Base-by-base conservation (phyloP, 2,329 filamentous ascomycete genomes). In the Rhynchosporium agropyri region DNA sequence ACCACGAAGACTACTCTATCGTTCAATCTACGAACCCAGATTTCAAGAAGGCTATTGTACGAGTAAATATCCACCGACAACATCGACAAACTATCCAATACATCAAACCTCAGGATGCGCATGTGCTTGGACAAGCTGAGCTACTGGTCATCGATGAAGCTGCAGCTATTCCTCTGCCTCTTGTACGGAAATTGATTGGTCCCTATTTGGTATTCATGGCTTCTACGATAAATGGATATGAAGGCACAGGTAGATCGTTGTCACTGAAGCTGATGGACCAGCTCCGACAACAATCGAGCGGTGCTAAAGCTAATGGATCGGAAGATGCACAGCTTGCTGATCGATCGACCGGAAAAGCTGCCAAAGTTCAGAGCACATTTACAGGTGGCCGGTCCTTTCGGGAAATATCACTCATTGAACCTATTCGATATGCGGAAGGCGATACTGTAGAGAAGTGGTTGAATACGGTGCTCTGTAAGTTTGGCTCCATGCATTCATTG, bases 181-280 rank as follows among this genome's bases (percentile, higher is more conserved):
- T 98, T 2, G 95, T 99, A 7, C 85, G 89, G 70, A 97, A 97
- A 78, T 82, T 99, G 46, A 93, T 99, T 86, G 95, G 95, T 0
- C 94, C 94, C 13, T 99, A 99, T 76, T 81, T 99, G 43, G 92
- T 98, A 8, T 99, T 99, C 78, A 98, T 99, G 95, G 92, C 96
- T 0, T 99, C 95, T 0, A 99, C 95, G 1, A 97, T 99, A 79
- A 98, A 98, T 74, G 95, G 95, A 63, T 99, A 99, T 75, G 95
- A 99, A 79, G 95, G 95, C 62, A 99, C 95, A 6, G 95, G 95
- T 46, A 87, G 95, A 63, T 98, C 95, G 0, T 83, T 99, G 5
- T 98, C 95, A 0, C 80, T 99, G 60, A 99, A 99, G 79, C 83
- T 99, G 68, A 97, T 99, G 68, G 96, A 98, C 76, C 94, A 99